phyloP scores from a whole-genome alignment of 106 monocot genomes.

The Alisma plantagoaquatica region DNA sequence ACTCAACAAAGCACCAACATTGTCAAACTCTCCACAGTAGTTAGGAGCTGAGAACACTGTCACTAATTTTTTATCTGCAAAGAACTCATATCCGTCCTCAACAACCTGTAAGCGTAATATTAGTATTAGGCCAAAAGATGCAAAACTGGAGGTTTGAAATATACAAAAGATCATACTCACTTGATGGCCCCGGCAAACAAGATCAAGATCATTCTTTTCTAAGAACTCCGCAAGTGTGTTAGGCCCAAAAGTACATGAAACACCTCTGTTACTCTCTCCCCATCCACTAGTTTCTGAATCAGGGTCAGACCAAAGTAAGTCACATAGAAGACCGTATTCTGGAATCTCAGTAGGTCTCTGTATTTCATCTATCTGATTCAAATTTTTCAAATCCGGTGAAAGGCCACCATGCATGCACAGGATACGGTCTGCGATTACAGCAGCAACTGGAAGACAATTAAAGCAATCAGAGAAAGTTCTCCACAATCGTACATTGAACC shows the following conservation, averaged over 20 bases:
- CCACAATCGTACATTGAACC: slow-evolving; percentile 20
- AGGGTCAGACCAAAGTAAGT: slow-evolving; percentile 22
- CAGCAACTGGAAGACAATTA: slow-evolving; percentile 21
- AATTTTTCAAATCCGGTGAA: slow-evolving; percentile 12
- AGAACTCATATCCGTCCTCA: slow-evolving; percentile 23
- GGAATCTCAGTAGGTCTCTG: slow-evolving; percentile 13
- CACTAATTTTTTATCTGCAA: slow-evolving; percentile 11
- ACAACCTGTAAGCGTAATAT: slow-evolving; percentile 15
- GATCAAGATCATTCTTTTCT: slow-evolving; percentile 17
- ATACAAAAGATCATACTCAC: not conserved
- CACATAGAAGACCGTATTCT: slow-evolving; percentile 17
- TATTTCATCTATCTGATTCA: slow-evolving; percentile 10
- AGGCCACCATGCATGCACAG: slow-evolving; percentile 24
- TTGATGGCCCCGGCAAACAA: slow-evolving; percentile 17
- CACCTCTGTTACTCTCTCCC: slow-evolving; percentile 13
- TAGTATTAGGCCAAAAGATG: slow-evolving; percentile 1
- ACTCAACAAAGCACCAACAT: slow-evolving; percentile 19
- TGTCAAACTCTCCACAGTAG: slow-evolving; percentile 28
- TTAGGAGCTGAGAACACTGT: slow-evolving; percentile 23
- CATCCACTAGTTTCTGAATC: slow-evolving; percentile 4
- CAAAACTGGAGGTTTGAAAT: not conserved
- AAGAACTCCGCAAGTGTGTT: slow-evolving; percentile 14
- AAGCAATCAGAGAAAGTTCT: slow-evolving; percentile 22
- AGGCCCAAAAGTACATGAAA: slow-evolving; percentile 13
- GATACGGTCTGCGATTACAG: slow-evolving; percentile 9